These are phyloP conservation scores for Globisporangium radiosum DNA, from an alignment of 352 stramenopile species.

Conservation along the genomic window DNA sequence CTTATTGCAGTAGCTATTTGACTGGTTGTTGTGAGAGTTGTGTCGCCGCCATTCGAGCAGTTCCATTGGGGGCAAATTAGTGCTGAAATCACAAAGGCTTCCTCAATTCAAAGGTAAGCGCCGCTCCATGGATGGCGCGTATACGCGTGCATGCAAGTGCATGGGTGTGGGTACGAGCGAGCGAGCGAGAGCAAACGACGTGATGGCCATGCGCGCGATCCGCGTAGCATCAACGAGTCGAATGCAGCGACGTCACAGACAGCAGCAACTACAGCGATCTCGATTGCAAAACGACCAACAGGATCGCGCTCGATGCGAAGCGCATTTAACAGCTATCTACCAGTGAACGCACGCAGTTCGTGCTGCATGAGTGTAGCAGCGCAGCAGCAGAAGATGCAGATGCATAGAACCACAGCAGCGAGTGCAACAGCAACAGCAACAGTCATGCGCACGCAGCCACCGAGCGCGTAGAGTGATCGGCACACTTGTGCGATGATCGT, in stretches of 20 bases:
- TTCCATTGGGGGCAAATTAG: slow-evolving; percentile 30
- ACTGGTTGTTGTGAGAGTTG: not conserved
- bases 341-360: too few species aligned
- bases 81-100: slow-evolving; percentile 87
- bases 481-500: too few species aligned
- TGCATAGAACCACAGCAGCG: not conserved
- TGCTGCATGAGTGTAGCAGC: too few species aligned
- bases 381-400: too few species aligned
- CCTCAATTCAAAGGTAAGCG: slow-evolving; percentile 75
- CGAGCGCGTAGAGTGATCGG: too few species aligned
- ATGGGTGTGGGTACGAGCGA: not conserved
- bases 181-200: not conserved
- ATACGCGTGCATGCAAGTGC: not conserved
- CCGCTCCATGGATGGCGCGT: slow-evolving; percentile 7
- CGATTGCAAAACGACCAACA: too few species aligned
- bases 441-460: too few species aligned
- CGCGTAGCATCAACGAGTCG: not conserved
- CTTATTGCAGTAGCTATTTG: too few species aligned
- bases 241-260: not conserved
- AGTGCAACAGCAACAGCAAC: not conserved
- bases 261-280: too few species aligned
- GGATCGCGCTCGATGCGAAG: too few species aligned
- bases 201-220: not conserved
- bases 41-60: slow-evolving; percentile 14
- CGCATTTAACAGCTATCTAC: too few species aligned